Percentiles rank a stretch among this genome's conserved stretches.
These are phyloP conservation scores for Liriodendron chinense DNA, from an alignment of 164 flowering plant genomes.

Conservation along the genomic window DNA sequence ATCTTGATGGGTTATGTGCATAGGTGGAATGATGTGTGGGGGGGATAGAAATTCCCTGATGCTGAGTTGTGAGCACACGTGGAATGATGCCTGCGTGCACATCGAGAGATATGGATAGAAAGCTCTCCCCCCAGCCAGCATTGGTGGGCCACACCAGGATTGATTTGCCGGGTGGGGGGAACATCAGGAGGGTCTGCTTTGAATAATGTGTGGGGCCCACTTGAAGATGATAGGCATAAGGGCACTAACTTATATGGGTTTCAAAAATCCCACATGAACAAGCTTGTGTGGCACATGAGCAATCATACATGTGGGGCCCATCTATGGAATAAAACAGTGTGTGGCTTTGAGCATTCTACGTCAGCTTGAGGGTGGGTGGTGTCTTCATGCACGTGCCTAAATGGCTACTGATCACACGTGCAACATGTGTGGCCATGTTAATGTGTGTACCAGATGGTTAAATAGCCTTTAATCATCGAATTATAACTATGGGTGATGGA, in stretches of 20 bases:
- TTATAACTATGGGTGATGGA: no score
- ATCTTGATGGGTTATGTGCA: background rate
- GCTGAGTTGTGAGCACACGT: constrained; percentile 2
- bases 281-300: constrained; percentile 13
- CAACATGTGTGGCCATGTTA: background rate
- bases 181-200: background rate
- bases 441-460: no score
- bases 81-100: constrained; percentile 16
- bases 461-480: no score
- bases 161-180: constrained; percentile 9
- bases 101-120: constrained; percentile 15
- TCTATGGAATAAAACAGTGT: background rate
- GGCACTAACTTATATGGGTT: constrained; percentile 11
- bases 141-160: constrained; percentile 11
- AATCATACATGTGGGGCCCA: constrained; percentile 12
- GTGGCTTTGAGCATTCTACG: background rate
- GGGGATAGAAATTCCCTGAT: background rate
- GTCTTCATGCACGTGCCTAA: background rate
- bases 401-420: background rate
- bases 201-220: constrained; percentile 8
- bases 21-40: constrained; percentile 1
- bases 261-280: background rate
- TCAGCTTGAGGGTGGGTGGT: background rate
- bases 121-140: background rate
- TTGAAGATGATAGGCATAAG: background rate